These are phyloP conservation scores for Fabrea salina DNA, from an alignment of 169 alveolate genomes.

Conservation along the genomic window DNA sequence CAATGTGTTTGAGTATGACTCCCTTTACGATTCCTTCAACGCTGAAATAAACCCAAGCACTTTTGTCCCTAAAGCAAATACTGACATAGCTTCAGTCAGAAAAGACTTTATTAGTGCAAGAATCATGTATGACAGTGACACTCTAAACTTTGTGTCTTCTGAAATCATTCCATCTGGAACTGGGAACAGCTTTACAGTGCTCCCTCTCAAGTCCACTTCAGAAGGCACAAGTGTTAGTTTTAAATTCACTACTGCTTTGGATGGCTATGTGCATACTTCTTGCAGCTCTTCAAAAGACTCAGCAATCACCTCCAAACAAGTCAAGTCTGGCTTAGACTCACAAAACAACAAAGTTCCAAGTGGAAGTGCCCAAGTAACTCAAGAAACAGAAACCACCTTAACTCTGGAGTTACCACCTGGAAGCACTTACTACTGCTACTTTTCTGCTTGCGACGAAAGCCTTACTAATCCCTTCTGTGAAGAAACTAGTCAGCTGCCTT, in stretches of 20 bases:
- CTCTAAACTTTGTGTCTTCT: not conserved
- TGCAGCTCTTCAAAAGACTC: not conserved
- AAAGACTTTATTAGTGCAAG: not conserved
- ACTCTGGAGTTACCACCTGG: not conserved
- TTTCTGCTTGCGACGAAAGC: not conserved
- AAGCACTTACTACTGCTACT: not conserved
- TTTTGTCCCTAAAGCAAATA: too few species aligned
- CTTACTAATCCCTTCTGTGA: too few species aligned
- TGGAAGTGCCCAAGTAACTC: not conserved
- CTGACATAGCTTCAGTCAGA: not conserved
- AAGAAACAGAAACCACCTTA: not conserved
- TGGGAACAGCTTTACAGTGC: not conserved
- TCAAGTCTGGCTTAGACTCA: not conserved
- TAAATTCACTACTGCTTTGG: not conserved
- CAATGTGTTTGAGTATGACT: not conserved
- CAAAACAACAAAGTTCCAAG: not conserved
- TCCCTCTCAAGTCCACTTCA: not conserved
- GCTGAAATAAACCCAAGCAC: too few species aligned
- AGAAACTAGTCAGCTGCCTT: too few species aligned
- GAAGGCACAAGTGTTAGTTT: not conserved
- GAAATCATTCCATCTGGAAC: not conserved
- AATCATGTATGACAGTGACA: not conserved
- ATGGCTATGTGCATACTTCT: not conserved
- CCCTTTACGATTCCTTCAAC: not conserved
- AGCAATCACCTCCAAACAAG: not conserved